Percentiles rank a stretch among this genome's conserved stretches.
phyloP scores from a whole-genome alignment of 495 filamentous ascomycete species.

The Copromyces sp. region DNA sequence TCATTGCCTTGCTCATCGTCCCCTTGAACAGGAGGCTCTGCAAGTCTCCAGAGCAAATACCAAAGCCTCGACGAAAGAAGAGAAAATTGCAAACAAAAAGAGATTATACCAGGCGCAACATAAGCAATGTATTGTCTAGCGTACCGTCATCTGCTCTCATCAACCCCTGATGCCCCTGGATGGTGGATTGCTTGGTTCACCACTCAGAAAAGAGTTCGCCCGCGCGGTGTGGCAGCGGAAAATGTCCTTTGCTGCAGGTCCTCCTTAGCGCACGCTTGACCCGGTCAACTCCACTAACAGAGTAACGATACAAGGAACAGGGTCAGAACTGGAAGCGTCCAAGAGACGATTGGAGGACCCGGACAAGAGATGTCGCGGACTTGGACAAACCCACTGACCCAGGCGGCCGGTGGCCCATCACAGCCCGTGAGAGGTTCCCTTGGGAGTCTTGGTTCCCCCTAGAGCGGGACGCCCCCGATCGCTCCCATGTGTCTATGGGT shows the following conservation, averaged over 20 bases:
- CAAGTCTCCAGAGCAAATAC: not conserved
- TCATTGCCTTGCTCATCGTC: not conserved
- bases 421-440: conserved; percentile 5
- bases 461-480: not conserved
- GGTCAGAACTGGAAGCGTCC: conserved; percentile 8
- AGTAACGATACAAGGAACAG: conserved; percentile 14
- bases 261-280: conserved; percentile 11
- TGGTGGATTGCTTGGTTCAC: not conserved
- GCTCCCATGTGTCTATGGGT: conserved; percentile 3
- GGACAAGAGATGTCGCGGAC: not conserved
- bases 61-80: not conserved
- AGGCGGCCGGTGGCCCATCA: conserved; percentile 5
- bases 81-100: not conserved
- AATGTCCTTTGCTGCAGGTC: conserved; percentile 9
- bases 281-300: conserved; percentile 16
- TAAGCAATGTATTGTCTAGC: not conserved
- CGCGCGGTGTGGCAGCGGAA: conserved; percentile 4
- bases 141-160: not conserved
- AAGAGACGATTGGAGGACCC: not conserved
- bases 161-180: not conserved
- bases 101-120: not conserved
- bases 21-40: not conserved
- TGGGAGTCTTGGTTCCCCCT: conserved; percentile 2
- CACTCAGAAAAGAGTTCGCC: not conserved
- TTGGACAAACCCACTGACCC: conserved; percentile 4